Conservation (phyloP, 768 basidiomycete genomes). For the Hygrophorus pudorinus region DNA sequence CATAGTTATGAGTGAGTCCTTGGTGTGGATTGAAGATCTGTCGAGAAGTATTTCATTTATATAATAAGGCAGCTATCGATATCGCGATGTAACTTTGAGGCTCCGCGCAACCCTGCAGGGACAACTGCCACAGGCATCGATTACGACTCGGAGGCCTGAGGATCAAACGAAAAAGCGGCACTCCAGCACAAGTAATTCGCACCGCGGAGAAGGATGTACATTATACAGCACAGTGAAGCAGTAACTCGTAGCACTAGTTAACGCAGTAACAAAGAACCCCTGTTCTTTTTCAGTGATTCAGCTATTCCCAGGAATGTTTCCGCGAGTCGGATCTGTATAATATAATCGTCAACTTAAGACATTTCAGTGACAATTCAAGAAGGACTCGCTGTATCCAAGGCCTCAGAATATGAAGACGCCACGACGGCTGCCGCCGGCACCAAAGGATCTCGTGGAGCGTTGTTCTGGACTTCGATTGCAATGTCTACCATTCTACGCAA, state of each 20-base stretch:
- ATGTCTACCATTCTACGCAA: slow-evolving; percentile 43
- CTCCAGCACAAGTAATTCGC: too few relatives aligned
- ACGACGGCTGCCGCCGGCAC: slow-evolving; percentile 21
- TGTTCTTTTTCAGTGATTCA: slow-evolving; percentile 45
- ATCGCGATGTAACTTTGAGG: too few relatives aligned
- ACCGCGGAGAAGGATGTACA: too few relatives aligned
- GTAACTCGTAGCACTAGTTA: background rate
- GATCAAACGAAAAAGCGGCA: too few relatives aligned
- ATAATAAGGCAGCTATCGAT: too few relatives aligned
- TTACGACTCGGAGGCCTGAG: too few relatives aligned
- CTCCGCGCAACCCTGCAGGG: too few relatives aligned
- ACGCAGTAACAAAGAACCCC: slow-evolving; percentile 32
- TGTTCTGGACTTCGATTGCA: slow-evolving; percentile 37
- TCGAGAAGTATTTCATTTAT: too few relatives aligned
- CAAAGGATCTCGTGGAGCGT: slow-evolving; percentile 30
- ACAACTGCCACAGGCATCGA: too few relatives aligned
- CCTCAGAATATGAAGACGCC: slow-evolving; percentile 38
- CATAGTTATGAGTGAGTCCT: background rate
- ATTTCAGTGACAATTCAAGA: background rate
- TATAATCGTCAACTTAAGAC: background rate
- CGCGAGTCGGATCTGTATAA: slow-evolving; percentile 37
- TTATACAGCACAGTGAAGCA: too few relatives aligned
- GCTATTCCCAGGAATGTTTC: slow-evolving; percentile 51
- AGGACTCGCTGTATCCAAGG: slow-evolving; percentile 38
- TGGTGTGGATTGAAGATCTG: too few relatives aligned